Percentiles rank a stretch among this genome's conserved stretches.
phyloP scores from a whole-genome alignment of 2,329 filamentous ascomycete species.

The Calonectria leucothoes region DNA sequence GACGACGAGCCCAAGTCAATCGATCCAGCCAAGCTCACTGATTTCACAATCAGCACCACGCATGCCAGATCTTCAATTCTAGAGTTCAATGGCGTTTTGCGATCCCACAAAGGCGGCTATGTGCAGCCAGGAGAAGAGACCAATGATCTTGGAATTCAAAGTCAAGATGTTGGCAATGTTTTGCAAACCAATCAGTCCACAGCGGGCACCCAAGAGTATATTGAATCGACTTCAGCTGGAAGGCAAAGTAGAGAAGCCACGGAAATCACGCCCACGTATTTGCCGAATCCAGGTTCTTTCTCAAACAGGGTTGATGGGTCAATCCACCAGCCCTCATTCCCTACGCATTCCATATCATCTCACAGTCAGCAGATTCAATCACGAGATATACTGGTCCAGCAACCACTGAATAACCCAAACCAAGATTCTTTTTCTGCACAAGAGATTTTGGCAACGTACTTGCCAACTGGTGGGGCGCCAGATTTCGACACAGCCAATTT shows the following conservation, averaged over 20 bases:
- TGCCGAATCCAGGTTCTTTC: not conserved
- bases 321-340: not conserved
- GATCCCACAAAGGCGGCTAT: conserved; percentile 5
- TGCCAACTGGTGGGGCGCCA: not conserved
- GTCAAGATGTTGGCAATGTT: not conserved
- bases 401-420: not conserved
- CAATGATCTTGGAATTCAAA: conserved; percentile 4
- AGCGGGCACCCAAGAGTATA: not conserved
- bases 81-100: conserved; percentile 20
- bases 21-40: not conserved
- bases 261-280: not conserved
- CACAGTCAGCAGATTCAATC: not conserved
- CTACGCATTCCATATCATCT: not conserved
- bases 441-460: not conserved
- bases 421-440: not conserved
- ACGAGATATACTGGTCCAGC: not conserved
- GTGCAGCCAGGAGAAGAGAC: conserved; percentile 17
- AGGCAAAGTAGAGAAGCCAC: not conserved
- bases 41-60: not conserved
- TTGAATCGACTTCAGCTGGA: not conserved
- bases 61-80: conserved; percentile 18
- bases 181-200: not conserved
- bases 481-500: conserved; percentile 18
- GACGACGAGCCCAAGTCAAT: conserved; percentile 17
- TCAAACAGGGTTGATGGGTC: not conserved